Percentiles rank a stretch among this genome's conserved stretches.
phyloP scores from a whole-genome alignment of 75 land plant species.

The Azolla pinnata region DNA sequence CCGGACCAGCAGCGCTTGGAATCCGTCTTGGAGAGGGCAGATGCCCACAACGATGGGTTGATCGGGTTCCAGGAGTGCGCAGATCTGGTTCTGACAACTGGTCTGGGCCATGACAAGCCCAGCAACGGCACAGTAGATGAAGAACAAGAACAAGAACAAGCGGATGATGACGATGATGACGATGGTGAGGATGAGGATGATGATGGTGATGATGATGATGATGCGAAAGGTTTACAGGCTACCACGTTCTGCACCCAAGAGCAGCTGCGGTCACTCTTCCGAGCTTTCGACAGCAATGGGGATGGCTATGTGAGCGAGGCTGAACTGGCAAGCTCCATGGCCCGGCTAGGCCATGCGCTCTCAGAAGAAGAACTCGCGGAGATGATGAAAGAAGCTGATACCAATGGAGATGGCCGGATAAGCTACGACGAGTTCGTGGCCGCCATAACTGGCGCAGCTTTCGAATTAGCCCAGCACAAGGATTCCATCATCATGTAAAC shows the following conservation, averaged over 20 bases:
- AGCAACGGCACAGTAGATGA: too few species aligned
- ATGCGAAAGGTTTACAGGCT: too few species aligned
- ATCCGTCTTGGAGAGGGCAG: slow-evolving; percentile 28
- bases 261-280: slow-evolving; percentile 34
- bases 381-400: slow-evolving; percentile 56
- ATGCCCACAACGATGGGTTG: slow-evolving; percentile 44
- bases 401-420: slow-evolving; percentile 52
- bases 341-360: slow-evolving; percentile 46
- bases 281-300: slow-evolving; percentile 43
- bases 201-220: too few species aligned
- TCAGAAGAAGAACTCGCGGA: slow-evolving; percentile 45
- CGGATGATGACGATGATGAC: too few species aligned
- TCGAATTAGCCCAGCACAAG: too few species aligned
- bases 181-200: too few species aligned
- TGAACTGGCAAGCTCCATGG: slow-evolving; percentile 55
- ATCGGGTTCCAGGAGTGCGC: slow-evolving; percentile 49
- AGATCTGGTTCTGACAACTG: too few species aligned
- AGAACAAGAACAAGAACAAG: too few species aligned
- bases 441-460: slow-evolving; percentile 26
- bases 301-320: slow-evolving; percentile 52
- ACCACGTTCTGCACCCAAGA: too few species aligned
- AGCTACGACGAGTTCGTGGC: slow-evolving; percentile 40
- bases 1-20: slow-evolving; percentile 39
- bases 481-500: too few species aligned
- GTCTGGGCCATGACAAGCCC: too few species aligned